Evolutionary conservation across 345 rosid species (phyloP), one percentile per base, ranked within the genome.

Genomic region (Sisymbrium irio): DNA sequence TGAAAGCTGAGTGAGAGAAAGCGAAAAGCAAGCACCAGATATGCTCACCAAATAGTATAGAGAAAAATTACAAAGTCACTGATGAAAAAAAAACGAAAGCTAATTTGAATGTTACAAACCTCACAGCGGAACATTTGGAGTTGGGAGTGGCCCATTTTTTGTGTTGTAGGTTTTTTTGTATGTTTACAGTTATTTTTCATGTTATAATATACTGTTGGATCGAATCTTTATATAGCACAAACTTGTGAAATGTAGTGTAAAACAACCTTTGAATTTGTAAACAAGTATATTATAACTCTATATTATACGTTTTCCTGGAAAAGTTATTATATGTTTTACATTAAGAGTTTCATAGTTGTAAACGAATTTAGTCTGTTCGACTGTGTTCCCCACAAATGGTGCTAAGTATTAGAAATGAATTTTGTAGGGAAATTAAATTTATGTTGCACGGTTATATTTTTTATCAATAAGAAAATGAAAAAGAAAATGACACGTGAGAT

Each of bases 81-180:
- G 47, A 67, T 59, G 36, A 22, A 56, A 40, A 7, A 51, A 51
- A 20, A 68, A 28, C n/a, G n/a, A 4, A 46, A 1, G 57, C 74
- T 76, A 62, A 76, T 63, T 74, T 61, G 46, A 59, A 60, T 51
- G 33, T 66, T 68, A 51, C 62, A 15, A 50, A 66, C 58, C 54
- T 28, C 72, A 36, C 2, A 8, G 18, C 15, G 2, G 44, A 53
- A 46, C 39, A 46, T 35, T 35, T 59, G 46, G 60, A 15, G 27
- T 36, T 60, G 59, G 59, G 58, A 44, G 5, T 15, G 50, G 51
- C 25, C 27, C 54, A 55, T 17, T 41, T 72, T 75, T 67, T 53
- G 64, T 61, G 74, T 68, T 42, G 64, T 68, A 75, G 64, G 44
- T 20, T 47, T 50, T 47, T 50, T 65, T 6, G 41, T 44, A 45